Conservation (phyloP, 331 rosid species). For the Saraca asoca region DNA sequence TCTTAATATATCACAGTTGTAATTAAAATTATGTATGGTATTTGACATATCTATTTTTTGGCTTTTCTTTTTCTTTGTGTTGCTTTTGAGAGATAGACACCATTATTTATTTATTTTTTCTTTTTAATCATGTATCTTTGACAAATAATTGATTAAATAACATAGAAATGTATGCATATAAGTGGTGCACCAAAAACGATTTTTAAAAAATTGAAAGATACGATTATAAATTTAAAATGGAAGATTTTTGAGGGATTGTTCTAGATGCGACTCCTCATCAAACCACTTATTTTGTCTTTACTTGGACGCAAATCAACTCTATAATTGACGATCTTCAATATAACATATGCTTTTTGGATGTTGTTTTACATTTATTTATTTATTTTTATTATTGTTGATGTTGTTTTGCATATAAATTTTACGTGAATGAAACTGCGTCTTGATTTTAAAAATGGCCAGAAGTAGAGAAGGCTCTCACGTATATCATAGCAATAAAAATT, state of each 20-base stretch:
- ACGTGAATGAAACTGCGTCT: too few relatives aligned
- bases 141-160: background rate
- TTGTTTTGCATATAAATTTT: too few relatives aligned
- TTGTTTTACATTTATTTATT: too few relatives aligned
- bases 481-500: too few relatives aligned
- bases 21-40: too few relatives aligned
- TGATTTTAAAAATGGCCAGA: too few relatives aligned
- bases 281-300: slow-evolving; percentile 20
- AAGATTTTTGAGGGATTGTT: slow-evolving; percentile 31
- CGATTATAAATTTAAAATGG: background rate
- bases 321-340: background rate
- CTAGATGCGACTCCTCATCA: slow-evolving; percentile 10
- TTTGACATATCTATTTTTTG: too few relatives aligned
- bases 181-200: background rate
- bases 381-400: too few relatives aligned
- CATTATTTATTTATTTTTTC: background rate
- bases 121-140: background rate
- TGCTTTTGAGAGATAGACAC: background rate
- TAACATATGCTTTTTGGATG: too few relatives aligned
- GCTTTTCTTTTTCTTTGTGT: too few relatives aligned
- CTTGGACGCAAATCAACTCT: background rate
- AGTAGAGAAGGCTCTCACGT: too few relatives aligned
- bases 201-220: background rate
- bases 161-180: background rate
- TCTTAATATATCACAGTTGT: too few relatives aligned